Base-by-base conservation (phyloP, 164 flowering plant genomes). In the Chimonanthus salicifolius region DNA sequence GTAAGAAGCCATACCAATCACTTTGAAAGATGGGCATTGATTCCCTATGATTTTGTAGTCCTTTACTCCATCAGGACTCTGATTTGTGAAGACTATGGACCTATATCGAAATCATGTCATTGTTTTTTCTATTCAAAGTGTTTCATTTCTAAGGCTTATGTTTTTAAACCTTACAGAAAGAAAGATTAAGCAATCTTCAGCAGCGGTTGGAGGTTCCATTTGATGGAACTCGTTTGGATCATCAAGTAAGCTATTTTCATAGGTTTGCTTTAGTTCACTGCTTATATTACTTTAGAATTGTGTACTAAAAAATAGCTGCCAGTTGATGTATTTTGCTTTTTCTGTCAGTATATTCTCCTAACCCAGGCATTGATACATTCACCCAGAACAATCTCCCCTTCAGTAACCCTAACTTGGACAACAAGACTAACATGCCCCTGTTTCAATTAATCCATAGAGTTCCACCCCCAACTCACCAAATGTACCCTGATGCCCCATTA, bases 161-260 rank as follows among this genome's bases (percentile, higher is more conserved):
- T 8, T 44, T 54, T 3, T 15, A 64, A 4, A 58, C 62, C 68
- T 80, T 72, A 47, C 74, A 95, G 99, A 94, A 90, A 86, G 92
- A 78, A 80, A 89, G 98, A 79, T 88, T 93, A 60, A 78, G 76
- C 74, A 75, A 78, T 78, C 80, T 95, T 69, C 83, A 82, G 83
- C 84, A 85, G 71, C 87, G 99, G 78, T 79, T 95, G 69, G 85
- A 84, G 77, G 81, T 95, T 62, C 98, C 99, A 51, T 95, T 91
- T 77, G 94, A 95, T 82, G 94, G 96, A 72, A 82, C 90, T 80
- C 74, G 58, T 49, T 44, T 75, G 72, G 94, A 91, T 80, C 99
- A 95, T 82, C 99, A 93, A 78, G 99, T 95, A 80, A 51, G 84
- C 84, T 44, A 74, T 47, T 64, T 47, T 50, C 10, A 9, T 5